Conservation (phyloP, 2,329 filamentous ascomycete genomes). For the Fusarium vanettenii region DNA sequence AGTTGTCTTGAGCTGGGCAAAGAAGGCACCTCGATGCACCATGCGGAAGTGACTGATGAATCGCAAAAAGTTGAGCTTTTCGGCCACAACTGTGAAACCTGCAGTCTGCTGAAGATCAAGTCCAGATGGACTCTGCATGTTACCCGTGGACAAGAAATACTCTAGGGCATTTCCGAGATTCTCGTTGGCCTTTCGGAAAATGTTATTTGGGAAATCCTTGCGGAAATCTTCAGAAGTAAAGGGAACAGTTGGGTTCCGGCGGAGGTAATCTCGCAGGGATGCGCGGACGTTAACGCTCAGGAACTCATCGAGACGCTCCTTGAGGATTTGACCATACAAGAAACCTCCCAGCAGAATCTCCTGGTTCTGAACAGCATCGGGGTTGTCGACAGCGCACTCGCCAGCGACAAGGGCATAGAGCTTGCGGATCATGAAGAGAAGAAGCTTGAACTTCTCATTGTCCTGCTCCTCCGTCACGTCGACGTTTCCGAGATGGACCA, state of each 20-base stretch:
- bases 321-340: slow-evolving; percentile 93
- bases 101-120: slow-evolving; percentile 94
- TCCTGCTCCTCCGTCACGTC: slow-evolving; percentile 88
- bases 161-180: slow-evolving; percentile 88
- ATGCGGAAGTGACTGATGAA: slow-evolving; percentile 99
- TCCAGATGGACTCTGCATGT: slow-evolving; percentile 89
- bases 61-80: slow-evolving; percentile 98
- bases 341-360: slow-evolving; percentile 94
- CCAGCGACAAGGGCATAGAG: slow-evolving; percentile 93
- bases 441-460: slow-evolving; percentile 90
- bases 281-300: slow-evolving; percentile 66
- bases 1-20: slow-evolving; percentile 96
- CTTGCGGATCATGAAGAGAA: slow-evolving; percentile 96
- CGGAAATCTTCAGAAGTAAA: slow-evolving; percentile 84
- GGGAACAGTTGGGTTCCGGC: slow-evolving; percentile 69
- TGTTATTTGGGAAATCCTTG: slow-evolving; percentile 81
- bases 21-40: slow-evolving; percentile 99
- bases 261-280: slow-evolving; percentile 67
- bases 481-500: slow-evolving; percentile 90
- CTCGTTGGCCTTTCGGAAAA: slow-evolving; percentile 86
- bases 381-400: slow-evolving; percentile 93
- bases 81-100: slow-evolving; percentile 95
- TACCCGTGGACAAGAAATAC: slow-evolving; percentile 97
- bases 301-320: slow-evolving; percentile 93
- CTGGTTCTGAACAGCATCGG: slow-evolving; percentile 95